phyloP scores from a whole-genome alignment of 2,329 filamentous ascomycete genomes.

The Claviceps monticola region DNA sequence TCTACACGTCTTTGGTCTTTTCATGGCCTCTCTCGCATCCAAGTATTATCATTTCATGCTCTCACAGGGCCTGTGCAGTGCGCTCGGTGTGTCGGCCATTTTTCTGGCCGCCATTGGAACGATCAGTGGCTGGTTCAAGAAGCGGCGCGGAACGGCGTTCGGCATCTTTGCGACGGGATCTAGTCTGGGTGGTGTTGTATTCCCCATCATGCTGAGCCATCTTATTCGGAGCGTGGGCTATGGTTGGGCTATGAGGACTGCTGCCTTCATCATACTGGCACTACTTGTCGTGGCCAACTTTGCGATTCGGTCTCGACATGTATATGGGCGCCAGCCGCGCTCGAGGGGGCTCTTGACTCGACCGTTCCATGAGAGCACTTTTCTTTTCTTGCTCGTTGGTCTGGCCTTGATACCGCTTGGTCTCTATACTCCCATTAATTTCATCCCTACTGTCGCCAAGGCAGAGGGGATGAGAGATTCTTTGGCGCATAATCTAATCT shows the following conservation, averaged over 20 bases:
- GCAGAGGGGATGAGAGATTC: slow-evolving; percentile 8
- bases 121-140: slow-evolving; percentile 21
- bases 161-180: slow-evolving; percentile 23
- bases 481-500: slow-evolving; percentile 12
- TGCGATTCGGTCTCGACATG: slow-evolving; percentile 17
- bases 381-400: slow-evolving; percentile 13
- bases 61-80: slow-evolving; percentile 23
- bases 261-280: slow-evolving; percentile 23
- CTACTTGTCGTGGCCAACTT: slow-evolving; percentile 20
- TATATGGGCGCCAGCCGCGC: neutral
- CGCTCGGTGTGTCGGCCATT: slow-evolving; percentile 21
- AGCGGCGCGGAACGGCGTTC: slow-evolving; percentile 21
- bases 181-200: slow-evolving; percentile 24
- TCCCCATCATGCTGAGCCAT: slow-evolving; percentile 25
- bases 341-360: slow-evolving; percentile 3
- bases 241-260: slow-evolving; percentile 25
- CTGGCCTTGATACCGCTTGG: slow-evolving; percentile 17
- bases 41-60: slow-evolving; percentile 11
- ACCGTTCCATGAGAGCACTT: slow-evolving; percentile 14
- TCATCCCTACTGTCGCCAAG: slow-evolving; percentile 10
- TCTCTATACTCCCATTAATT: slow-evolving; percentile 18
- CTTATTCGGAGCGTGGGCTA: slow-evolving; percentile 23
- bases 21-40: slow-evolving; percentile 6
- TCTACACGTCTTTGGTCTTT: slow-evolving; percentile 42
- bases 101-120: slow-evolving; percentile 20